Evolutionary conservation across 2,329 filamentous ascomycete genomes (phyloP), one percentile per base, ranked within the genome.

Genomic region (Zasmidium cellare): DNA sequence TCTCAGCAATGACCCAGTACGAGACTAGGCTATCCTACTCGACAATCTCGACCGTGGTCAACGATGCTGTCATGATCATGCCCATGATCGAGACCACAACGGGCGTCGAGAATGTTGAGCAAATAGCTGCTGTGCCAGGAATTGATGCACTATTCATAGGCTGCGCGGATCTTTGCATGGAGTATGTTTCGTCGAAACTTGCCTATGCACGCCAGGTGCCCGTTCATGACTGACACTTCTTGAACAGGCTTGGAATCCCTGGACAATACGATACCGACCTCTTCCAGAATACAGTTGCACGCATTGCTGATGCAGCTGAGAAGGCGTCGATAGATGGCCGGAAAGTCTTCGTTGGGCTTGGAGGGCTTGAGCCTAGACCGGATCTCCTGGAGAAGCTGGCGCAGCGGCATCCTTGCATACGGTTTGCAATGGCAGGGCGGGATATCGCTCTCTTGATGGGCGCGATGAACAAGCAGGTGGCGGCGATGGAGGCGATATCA

Each of bases 1-100:
- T 59, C 31, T 38, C 57, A 31, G 53, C 57, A 31, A 59, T 59
- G 57, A 59, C 57, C 14, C 57, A 59, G 18, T 59, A 59, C 25
- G 57, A 59, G 24, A 59, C 57, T 1, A 38, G 57, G 24, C 53
- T 59, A 2, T 59, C 57, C 11, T 59, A 59, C 44, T 52, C 57
- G 9, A 56, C 57, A 9, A 59, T 59, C 22, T 5, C 57, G 12
- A 44, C 46, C 28, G 57, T 59, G 3, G 53, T 59, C 24, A 59
- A 59, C 20, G 57, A 52, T 28, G 25, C 49, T 2, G 57, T 59
- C 3, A 19, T 56, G 25, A 53, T 59, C 35, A 59, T 56, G 53
- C 57, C 57, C 1, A 59, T 59, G 57, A 59, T 59, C 28, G 57
- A 59, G 35, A 59, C 57, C 16, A 16, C 53, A 14, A 53, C 56